A percentile compares a stretch with the other conserved stretches of the same genome.
Conservation (phyloP, 306 rosid genomes). For the Hippophae gyantsensis region DNA sequence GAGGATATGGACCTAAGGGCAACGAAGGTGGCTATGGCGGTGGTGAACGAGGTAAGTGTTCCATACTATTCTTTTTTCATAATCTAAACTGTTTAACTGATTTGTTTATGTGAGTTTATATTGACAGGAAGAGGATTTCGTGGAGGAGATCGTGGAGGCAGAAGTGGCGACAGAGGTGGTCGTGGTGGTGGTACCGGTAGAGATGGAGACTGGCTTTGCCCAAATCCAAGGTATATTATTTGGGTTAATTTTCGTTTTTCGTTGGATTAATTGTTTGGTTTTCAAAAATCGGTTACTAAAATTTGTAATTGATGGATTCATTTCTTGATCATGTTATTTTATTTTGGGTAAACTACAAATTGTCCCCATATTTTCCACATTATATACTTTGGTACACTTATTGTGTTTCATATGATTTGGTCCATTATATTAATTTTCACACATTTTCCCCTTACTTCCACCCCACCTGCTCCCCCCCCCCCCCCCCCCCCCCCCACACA, state of each 20-base stretch:
- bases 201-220: conserved; percentile 98
- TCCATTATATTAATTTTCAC: too few species aligned
- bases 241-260: neutral
- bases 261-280: neutral
- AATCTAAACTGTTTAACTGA: neutral
- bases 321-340: too few species aligned
- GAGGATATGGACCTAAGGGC: conserved; percentile 32
- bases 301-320: too few species aligned
- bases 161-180: conserved; percentile 46
- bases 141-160: conserved; percentile 78
- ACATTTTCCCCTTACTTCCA: too few species aligned
- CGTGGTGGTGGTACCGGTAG: conserved; percentile 86
- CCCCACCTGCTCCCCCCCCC: too few species aligned
- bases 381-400: too few species aligned
- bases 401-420: too few species aligned
- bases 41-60: conserved; percentile 69
- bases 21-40: conserved; percentile 34
- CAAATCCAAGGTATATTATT: conserved; percentile 55
- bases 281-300: neutral
- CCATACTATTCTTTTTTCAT: neutral
- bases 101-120: conserved; percentile 1
- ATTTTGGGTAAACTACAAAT: too few species aligned
- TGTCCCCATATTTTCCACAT: too few species aligned
- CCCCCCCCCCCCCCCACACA: too few species aligned
- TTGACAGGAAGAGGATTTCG: conserved; percentile 57